Evolutionary conservation across 805 yeast genomes (phyloP), one percentile per base, ranked within the genome.

Genomic region (Candida quercuum): DNA sequence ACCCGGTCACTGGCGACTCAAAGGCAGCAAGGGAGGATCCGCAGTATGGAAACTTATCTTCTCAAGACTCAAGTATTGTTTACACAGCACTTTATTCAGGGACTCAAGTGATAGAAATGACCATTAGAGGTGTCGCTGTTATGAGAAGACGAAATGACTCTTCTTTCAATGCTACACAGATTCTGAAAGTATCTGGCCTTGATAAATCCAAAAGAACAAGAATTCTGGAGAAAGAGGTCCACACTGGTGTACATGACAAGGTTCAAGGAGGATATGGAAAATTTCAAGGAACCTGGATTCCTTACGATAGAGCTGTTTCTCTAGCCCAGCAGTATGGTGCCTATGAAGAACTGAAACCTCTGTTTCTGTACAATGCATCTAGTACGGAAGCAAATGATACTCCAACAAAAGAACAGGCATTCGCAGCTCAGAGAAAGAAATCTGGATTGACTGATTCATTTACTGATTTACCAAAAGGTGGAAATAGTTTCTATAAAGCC

Each of bases 231-330:
- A 76, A 71, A 46, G 91, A 85, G 46, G 82, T 85, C 10, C 86
- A 76, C 51, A 70, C 69, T 33, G 80, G 81, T 29, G 53, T 61
- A 7, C 89, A 84, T 54, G 86, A 83, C 54, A 84, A 84, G 56
- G 77, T 84, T 36, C 91, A 83, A 57, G 93, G 93, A 41, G 94
- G 93, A 3, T 82, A 82, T 57, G 93, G 93, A 9, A 66, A 86
- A 39, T 84, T 82, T 52, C 93, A 85, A 61, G 94, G 94, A 7
- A 83, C 94, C 3, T 85, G 93, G 93, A 80, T 85, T 21, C 91
- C 93, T 1, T 61, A 83, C 32, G 73, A 71, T 12, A 76, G 77
- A 47, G 93, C 91, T 3, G 71, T 67, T 26, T 65, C 74, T 33
- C 63, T 81, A 42, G 77, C 78, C 3, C 64, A 68, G 30, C 69